Percentiles rank a stretch among this genome's conserved stretches.
Conservation (phyloP, 768 basidiomycete genomes). For the Pleurotus cornucopiae region DNA sequence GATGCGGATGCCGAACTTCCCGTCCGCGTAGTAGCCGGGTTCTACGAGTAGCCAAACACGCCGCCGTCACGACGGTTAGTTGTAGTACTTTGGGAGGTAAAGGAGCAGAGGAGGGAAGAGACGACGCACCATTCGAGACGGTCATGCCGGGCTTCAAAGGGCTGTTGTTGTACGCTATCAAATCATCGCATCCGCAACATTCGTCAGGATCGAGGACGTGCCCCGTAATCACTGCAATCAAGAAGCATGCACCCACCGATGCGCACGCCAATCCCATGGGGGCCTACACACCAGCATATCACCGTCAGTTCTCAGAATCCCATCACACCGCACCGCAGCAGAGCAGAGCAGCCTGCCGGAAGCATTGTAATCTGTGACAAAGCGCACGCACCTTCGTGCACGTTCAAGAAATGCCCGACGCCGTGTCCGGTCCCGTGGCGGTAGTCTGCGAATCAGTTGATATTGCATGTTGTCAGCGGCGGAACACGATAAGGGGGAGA, state of each 20-base stretch:
- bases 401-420: slow-evolving; percentile 91
- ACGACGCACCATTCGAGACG: slow-evolving; percentile 56
- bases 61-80: neutral
- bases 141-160: slow-evolving; percentile 84
- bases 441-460: slow-evolving; percentile 40
- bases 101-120: neutral
- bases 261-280: slow-evolving; percentile 60
- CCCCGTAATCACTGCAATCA: too few relatives aligned
- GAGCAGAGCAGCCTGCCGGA: too few relatives aligned
- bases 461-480: neutral
- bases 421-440: slow-evolving; percentile 93
- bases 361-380: neutral
- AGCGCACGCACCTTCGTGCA: slow-evolving; percentile 67
- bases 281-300: slow-evolving; percentile 28
- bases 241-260: slow-evolving; percentile 28
- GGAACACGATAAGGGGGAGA: slow-evolving; percentile 1
- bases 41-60: slow-evolving; percentile 31
- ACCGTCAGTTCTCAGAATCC: too few relatives aligned
- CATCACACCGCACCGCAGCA: too few relatives aligned
- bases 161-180: slow-evolving; percentile 59
- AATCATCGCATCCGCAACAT: neutral
- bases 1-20: slow-evolving; percentile 87
- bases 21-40: slow-evolving; percentile 91
- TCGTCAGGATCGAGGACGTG: neutral
- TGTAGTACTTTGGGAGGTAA: too few relatives aligned